phyloP scores from a whole-genome alignment of 139 green algal genomes.

The Edaphochlamys debaryana region DNA sequence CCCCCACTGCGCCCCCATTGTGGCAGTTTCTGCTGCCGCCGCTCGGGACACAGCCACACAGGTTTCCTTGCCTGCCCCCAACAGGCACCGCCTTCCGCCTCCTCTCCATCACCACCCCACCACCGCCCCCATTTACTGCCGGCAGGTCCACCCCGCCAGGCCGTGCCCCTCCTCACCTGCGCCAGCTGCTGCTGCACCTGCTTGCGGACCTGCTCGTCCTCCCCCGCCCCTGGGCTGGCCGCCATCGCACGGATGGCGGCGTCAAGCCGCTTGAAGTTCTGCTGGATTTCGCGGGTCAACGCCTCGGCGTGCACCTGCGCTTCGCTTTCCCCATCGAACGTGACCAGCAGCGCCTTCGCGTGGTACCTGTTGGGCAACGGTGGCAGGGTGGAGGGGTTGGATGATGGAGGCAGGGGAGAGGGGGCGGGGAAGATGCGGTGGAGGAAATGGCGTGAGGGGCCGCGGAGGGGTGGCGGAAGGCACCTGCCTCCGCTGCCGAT shows the following conservation, averaged over 20 bases:
- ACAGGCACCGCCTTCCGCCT: too few species aligned
- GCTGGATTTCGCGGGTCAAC: constrained; percentile 65
- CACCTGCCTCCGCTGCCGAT: too few species aligned
- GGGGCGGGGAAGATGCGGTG: not conserved
- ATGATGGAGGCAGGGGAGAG: too few species aligned
- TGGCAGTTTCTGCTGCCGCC: too few species aligned
- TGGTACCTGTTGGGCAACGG: constrained; percentile 52
- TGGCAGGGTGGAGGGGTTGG: not conserved
- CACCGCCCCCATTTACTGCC: too few species aligned
- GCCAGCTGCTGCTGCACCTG: constrained; percentile 89
- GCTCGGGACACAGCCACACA: too few species aligned
- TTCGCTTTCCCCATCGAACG: constrained; percentile 62
- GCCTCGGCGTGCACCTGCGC: constrained; percentile 53
- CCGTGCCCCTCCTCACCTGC: constrained; percentile 27
- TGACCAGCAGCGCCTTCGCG: constrained; percentile 64
- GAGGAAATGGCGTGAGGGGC: too few species aligned
- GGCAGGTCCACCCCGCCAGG: too few species aligned
- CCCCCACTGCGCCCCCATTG: too few species aligned
- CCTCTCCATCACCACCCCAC: too few species aligned
- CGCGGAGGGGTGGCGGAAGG: too few species aligned
- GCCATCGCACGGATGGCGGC: constrained; percentile 59
- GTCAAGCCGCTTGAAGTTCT: constrained; percentile 59
- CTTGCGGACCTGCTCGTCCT: constrained; percentile 52
- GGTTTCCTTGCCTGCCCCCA: too few species aligned
- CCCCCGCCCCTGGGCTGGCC: not conserved